Conservation (phyloP, 2,329 filamentous ascomycete species). For the Chaetomiaceae sp. region DNA sequence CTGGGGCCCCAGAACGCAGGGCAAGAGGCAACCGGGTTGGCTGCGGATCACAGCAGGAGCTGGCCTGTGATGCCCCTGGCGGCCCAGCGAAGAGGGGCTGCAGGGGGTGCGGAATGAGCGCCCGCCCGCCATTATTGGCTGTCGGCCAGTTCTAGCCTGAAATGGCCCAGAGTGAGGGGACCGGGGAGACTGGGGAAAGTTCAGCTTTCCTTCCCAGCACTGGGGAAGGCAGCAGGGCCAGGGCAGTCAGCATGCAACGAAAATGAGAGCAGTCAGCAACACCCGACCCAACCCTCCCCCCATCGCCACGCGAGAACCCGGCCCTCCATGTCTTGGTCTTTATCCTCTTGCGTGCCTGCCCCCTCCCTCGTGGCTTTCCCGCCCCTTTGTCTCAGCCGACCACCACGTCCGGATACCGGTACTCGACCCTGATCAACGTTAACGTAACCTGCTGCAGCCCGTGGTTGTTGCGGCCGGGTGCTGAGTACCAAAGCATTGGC, state of each 20-base stretch:
- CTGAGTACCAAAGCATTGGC: too few species aligned
- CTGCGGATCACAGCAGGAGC: too few species aligned
- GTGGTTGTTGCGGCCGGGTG: too few species aligned
- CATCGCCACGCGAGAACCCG: background rate
- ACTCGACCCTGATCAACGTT: too few species aligned
- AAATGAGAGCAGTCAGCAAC: background rate
- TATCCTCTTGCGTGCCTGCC: constrained; percentile 4
- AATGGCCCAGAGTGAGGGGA: background rate
- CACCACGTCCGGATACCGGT: background rate
- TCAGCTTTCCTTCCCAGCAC: background rate
- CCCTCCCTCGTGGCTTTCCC: background rate
- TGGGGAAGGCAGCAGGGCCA: too few species aligned
- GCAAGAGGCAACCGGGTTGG: too few species aligned
- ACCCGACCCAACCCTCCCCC: background rate
- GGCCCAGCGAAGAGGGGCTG: too few species aligned
- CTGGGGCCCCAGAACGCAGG: too few species aligned
- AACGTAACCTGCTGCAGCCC: too few species aligned
- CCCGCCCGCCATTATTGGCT: background rate
- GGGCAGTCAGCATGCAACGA: background rate
- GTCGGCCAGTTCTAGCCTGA: background rate
- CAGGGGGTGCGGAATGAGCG: background rate
- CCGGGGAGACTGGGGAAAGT: background rate
- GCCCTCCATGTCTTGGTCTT: too few species aligned
- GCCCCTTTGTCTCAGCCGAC: constrained; percentile 3
- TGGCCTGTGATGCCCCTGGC: too few species aligned